Percentiles rank a stretch among this genome's conserved stretches.
phyloP scores from a whole-genome alignment of 106 monocot species.

The Alisma plantagoaquatica region DNA sequence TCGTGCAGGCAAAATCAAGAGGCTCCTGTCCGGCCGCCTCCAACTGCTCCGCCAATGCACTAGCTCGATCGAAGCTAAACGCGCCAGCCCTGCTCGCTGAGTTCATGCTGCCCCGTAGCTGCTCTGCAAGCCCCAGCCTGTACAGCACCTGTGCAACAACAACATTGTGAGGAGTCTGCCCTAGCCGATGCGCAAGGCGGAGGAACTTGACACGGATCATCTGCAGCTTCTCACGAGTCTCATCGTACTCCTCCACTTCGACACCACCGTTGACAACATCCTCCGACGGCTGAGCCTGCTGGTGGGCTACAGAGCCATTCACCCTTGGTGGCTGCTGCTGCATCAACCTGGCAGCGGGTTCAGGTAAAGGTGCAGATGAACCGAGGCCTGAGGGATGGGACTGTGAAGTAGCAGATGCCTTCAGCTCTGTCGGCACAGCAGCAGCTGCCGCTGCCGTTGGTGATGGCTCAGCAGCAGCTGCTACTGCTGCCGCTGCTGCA shows the following conservation, averaged over 20 bases:
- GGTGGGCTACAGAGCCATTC: conserved; percentile 27
- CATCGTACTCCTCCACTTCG: conserved; percentile 59
- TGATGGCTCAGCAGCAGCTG: no score
- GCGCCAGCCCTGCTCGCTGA: conserved; percentile 62
- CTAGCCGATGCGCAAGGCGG: conserved; percentile 77
- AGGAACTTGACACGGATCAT: conserved; percentile 95
- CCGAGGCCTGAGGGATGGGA: conserved; percentile 82
- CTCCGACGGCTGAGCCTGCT: conserved; percentile 24
- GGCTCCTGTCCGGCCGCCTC: conserved; percentile 69
- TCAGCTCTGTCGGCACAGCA: conserved; percentile 3
- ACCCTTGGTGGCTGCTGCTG: conserved; percentile 37
- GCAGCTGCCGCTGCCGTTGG: conserved; percentile 6
- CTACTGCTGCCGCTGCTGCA: no score
- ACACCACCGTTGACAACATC: conserved; percentile 24
- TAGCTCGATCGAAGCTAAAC: conserved; percentile 82
- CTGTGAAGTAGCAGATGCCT: conserved; percentile 16
- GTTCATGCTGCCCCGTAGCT: conserved; percentile 65
- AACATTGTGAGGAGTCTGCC: conserved; percentile 93
- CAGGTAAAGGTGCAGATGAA: conserved; percentile 49
- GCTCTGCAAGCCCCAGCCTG: conserved; percentile 92
- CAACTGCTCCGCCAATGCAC: conserved; percentile 83
- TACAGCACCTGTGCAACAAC: conserved; percentile 97
- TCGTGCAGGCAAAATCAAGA: conserved; percentile 85
- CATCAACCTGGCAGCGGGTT: conserved; percentile 33
- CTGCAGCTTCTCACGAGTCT: conserved; percentile 82